Conservation (phyloP, 257 asterid species). For the Gentiana macrophylla region DNA sequence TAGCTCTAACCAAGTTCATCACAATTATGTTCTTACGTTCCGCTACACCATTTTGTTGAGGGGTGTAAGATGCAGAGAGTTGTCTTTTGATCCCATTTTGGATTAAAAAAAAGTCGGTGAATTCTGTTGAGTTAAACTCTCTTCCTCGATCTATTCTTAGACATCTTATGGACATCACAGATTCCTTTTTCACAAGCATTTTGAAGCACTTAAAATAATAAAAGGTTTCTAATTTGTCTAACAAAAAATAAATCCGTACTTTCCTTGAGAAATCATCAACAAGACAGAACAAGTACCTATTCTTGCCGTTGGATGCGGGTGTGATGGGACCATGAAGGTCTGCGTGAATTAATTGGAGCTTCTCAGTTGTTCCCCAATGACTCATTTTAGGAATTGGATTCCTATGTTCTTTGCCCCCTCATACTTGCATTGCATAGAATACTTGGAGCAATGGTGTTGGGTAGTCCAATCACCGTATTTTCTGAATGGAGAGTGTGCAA, state of each 20-base stretch:
- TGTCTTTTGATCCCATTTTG: neutral
- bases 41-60: conserved; percentile 5
- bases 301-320: neutral
- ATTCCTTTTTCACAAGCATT: conserved; percentile 11
- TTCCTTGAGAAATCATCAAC: neutral
- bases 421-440: neutral
- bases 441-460: neutral
- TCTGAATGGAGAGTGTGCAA: neutral
- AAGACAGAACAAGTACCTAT: neutral
- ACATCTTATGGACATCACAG: neutral
- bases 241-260: conserved; percentile 2
- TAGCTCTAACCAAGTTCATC: neutral
- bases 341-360: neutral
- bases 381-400: neutral
- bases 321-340: neutral
- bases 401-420: neutral
- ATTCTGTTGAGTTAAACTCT: conserved; percentile 6
- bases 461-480: neutral
- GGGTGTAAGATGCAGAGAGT: neutral
- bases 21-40: conserved; percentile 1
- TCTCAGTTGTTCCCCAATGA: neutral
- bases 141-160: neutral
- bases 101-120: conserved; percentile 1
- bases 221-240: conserved; percentile 2
- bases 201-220: conserved; percentile 2